These are phyloP conservation scores for Colletotrichum sp. DNA, from an alignment of 2,329 filamentous ascomycete species.

Conservation along the genomic window DNA sequence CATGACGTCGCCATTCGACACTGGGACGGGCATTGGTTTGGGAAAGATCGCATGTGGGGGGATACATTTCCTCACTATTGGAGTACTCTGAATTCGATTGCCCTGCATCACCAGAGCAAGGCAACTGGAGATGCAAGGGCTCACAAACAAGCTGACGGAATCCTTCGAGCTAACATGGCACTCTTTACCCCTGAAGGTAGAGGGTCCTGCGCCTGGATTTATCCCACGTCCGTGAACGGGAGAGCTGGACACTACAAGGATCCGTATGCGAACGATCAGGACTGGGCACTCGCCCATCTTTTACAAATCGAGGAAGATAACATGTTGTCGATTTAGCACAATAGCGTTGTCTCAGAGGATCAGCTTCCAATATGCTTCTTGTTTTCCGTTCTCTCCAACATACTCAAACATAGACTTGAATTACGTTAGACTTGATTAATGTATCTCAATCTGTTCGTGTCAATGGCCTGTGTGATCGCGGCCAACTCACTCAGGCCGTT, in stretches of 20 bases:
- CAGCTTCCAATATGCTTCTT: background rate
- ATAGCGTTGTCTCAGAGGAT: background rate
- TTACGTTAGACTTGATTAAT: background rate
- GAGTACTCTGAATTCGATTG: slow-evolving; percentile 18
- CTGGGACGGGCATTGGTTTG: slow-evolving; percentile 21
- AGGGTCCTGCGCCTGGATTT: slow-evolving; percentile 17
- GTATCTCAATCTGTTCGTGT: background rate
- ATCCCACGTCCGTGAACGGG: slow-evolving; percentile 16
- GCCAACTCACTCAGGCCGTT: background rate
- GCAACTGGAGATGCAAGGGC: background rate
- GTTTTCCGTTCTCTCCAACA: background rate
- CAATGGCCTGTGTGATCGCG: background rate
- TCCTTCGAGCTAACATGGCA: slow-evolving; percentile 5
- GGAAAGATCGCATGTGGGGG: slow-evolving; percentile 19
- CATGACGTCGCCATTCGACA: slow-evolving; percentile 18
- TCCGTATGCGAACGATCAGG: slow-evolving; percentile 18
- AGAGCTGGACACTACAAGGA: slow-evolving; percentile 9
- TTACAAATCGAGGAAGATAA: slow-evolving; percentile 11
- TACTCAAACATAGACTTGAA: background rate
- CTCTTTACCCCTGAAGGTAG: slow-evolving; percentile 12
- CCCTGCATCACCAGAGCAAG: slow-evolving; percentile 10
- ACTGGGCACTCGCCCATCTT: slow-evolving; percentile 15
- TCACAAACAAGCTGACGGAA: background rate
- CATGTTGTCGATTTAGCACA: background rate
- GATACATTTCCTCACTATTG: slow-evolving; percentile 20